Evolutionary conservation across 495 filamentous ascomycete species (phyloP).

Genomic region (Aspergillus nidulans): DNA sequence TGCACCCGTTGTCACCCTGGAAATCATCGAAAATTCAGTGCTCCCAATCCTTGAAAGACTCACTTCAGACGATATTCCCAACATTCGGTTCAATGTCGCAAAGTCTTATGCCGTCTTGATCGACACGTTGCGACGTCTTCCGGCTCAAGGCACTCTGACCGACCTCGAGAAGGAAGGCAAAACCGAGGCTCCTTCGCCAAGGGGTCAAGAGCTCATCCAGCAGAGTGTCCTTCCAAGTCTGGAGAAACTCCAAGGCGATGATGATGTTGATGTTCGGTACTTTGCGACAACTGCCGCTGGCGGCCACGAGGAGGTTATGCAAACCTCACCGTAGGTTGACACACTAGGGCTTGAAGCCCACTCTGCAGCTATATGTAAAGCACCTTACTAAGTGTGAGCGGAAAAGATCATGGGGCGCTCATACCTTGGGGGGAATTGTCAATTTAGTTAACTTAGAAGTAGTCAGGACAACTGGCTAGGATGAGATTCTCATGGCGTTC

Average conservation of each 20-base stretch:
- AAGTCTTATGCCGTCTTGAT: slow-evolving; percentile 93
- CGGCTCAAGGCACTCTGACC: slow-evolving; percentile 79
- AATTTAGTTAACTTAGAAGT: slow-evolving; percentile 36
- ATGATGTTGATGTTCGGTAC: slow-evolving; percentile 96
- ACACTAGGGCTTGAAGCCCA: slow-evolving; percentile 1
- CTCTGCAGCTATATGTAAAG: slow-evolving; percentile 4
- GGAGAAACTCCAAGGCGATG: slow-evolving; percentile 91
- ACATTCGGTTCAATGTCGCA: slow-evolving; percentile 98
- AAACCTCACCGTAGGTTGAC: slow-evolving; percentile 42
- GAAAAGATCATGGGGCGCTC: slow-evolving; percentile 19
- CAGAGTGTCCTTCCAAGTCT: slow-evolving; percentile 82
- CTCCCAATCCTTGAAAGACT: slow-evolving; percentile 94
- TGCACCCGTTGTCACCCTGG: slow-evolving; percentile 82
- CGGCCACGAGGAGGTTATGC: slow-evolving; percentile 44
- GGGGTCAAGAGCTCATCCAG: slow-evolving; percentile 77
- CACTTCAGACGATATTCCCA: slow-evolving; percentile 89
- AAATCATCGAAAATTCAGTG: slow-evolving; percentile 87
- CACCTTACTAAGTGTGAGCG: slow-evolving; percentile 15
- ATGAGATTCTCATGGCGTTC: slow-evolving; percentile 41
- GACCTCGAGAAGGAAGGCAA: slow-evolving; percentile 74
- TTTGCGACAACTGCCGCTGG: slow-evolving; percentile 73
- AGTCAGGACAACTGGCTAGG: slow-evolving; percentile 34
- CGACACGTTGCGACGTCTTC: slow-evolving; percentile 81
- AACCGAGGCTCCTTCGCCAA: slow-evolving; percentile 57
- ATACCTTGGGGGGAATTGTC: slow-evolving; percentile 21